These are phyloP conservation scores for Penicillium occitanis DNA, from an alignment of 2,329 filamentous ascomycete genomes.

Conservation along the genomic window DNA sequence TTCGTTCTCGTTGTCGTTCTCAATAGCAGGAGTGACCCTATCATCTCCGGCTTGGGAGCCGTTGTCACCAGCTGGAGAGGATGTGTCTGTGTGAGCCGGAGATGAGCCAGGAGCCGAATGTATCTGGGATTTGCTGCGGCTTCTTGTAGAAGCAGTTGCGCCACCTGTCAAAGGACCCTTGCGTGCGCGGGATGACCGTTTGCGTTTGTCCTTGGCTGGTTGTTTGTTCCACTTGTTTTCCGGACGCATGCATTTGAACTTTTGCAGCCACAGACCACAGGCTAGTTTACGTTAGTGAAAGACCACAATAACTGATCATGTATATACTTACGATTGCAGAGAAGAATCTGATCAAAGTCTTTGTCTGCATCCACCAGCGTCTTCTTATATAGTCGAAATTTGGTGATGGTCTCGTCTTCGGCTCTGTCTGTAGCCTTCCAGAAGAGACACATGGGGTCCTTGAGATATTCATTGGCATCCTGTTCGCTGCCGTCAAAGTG, in stretches of 20 bases:
- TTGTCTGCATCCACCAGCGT: slow-evolving; percentile 65
- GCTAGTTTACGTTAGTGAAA: slow-evolving; percentile 46
- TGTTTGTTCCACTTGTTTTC: slow-evolving; percentile 76
- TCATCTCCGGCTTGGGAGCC: slow-evolving; percentile 29
- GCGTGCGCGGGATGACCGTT: slow-evolving; percentile 38
- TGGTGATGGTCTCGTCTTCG: slow-evolving; percentile 60
- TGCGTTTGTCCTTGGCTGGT: slow-evolving; percentile 45
- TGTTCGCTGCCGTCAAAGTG: slow-evolving; percentile 68
- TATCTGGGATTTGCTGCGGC: slow-evolving; percentile 33
- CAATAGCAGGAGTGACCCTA: slow-evolving; percentile 34
- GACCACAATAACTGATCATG: neutral
- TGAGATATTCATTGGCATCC: slow-evolving; percentile 69
- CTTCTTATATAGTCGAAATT: slow-evolving; percentile 76
- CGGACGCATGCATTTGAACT: slow-evolving; percentile 81
- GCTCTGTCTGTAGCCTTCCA: slow-evolving; percentile 68
- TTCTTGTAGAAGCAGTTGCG: slow-evolving; percentile 32
- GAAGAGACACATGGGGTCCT: slow-evolving; percentile 70
- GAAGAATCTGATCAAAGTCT: slow-evolving; percentile 68
- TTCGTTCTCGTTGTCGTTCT: slow-evolving; percentile 39
- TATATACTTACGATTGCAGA: slow-evolving; percentile 77
- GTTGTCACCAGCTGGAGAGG: slow-evolving; percentile 33
- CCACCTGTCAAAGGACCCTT: slow-evolving; percentile 38
- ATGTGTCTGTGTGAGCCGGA: slow-evolving; percentile 39
- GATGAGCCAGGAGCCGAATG: slow-evolving; percentile 39
- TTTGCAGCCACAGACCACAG: slow-evolving; percentile 92